Conservation (phyloP, 441 rosid species). For the Codiaeum variegatum region DNA sequence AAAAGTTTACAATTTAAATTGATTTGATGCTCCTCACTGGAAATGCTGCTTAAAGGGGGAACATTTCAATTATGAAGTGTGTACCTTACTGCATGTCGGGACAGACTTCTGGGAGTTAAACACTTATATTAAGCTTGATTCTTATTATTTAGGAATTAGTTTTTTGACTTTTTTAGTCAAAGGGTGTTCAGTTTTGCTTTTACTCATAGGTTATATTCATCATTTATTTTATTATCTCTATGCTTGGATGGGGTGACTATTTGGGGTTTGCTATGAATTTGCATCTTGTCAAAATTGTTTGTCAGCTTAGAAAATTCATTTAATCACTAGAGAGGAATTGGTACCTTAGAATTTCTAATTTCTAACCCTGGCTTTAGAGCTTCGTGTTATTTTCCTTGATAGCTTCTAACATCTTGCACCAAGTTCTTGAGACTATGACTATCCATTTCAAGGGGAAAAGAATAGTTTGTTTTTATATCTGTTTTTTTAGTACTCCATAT, state of each 20-base stretch:
- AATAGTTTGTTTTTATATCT: background rate
- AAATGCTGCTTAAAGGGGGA: background rate
- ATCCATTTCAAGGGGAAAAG: background rate
- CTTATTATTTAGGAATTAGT: background rate
- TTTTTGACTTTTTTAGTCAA: background rate
- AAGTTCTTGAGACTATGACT: background rate
- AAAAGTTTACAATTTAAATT: too few relatives aligned
- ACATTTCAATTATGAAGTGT: background rate
- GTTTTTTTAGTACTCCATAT: background rate
- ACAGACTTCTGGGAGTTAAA: background rate
- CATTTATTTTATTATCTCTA: background rate
- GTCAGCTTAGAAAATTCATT: background rate
- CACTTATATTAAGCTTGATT: background rate
- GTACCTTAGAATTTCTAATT: background rate
- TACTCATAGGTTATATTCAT: background rate
- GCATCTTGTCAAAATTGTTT: background rate
- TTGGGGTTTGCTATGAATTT: background rate
- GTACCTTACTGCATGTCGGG: background rate
- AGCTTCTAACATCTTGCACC: background rate
- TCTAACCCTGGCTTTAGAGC: slow-evolving; percentile 11
- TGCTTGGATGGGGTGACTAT: background rate
- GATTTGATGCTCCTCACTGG: background rate
- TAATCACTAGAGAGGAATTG: background rate
- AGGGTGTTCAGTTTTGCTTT: background rate
- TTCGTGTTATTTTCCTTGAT: slow-evolving; percentile 1